These are phyloP conservation scores for Jamesozyma lodderae DNA, from an alignment of 805 yeast genomes.

Conservation along the genomic window DNA sequence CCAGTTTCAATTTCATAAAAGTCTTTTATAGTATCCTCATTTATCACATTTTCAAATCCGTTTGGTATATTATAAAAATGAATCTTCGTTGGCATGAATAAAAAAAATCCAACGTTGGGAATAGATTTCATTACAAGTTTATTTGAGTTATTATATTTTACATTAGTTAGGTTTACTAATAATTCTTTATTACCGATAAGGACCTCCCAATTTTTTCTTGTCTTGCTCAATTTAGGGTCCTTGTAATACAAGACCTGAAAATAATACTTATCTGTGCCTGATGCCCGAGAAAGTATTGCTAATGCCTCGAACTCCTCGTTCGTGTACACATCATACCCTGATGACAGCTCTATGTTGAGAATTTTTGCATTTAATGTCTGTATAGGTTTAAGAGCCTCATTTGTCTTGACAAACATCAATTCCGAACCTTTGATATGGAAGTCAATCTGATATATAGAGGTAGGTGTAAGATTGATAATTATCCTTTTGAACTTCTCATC, in stretches of 20 bases:
- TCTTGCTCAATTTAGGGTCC: not conserved
- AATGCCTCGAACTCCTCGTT: slow-evolving; percentile 12
- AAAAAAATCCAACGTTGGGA: slow-evolving; percentile 17
- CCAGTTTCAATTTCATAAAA: slow-evolving; percentile 3
- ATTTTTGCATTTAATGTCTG: slow-evolving; percentile 7
- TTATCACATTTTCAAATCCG: slow-evolving; percentile 14
- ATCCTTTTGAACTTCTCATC: slow-evolving; percentile 10
- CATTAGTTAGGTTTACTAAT: too few relatives aligned
- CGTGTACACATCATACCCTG: slow-evolving; percentile 10
- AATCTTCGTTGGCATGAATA: slow-evolving; percentile 9
- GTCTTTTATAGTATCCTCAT: slow-evolving; percentile 6
- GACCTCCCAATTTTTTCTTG: slow-evolving; percentile 3
- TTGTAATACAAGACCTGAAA: slow-evolving; percentile 9
- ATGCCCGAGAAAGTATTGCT: slow-evolving; percentile 7
- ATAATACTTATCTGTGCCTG: not conserved
- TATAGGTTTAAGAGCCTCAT: slow-evolving; percentile 1
- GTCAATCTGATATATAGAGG: slow-evolving; percentile 7
- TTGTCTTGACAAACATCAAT: slow-evolving; percentile 8
- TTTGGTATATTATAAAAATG: slow-evolving; percentile 10
- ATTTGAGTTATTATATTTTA: not conserved
- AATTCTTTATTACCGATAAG: slow-evolving; percentile 2
- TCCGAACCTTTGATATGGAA: slow-evolving; percentile 3
- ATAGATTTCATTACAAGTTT: slow-evolving; percentile 8
- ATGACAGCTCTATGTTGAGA: slow-evolving; percentile 7
- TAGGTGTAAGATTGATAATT: slow-evolving; percentile 10